Evolutionary conservation across 345 rosid species (phyloP).

Genomic region (Reutealis trisperma): DNA sequence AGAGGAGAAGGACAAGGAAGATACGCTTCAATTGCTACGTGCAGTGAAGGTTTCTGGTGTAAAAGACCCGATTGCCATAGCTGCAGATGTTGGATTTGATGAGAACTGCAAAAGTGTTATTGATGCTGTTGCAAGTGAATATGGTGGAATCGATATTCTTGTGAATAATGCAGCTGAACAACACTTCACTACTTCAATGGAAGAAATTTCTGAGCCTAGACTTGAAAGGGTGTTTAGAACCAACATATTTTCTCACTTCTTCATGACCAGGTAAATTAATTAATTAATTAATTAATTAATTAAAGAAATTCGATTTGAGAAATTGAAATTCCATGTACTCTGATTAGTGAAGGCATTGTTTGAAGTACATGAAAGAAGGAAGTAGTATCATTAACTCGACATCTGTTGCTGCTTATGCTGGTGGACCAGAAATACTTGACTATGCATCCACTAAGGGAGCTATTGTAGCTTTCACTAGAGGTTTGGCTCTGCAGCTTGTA

Average conservation of each 20-base stretch:
- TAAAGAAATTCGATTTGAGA: no score
- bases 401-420: constrained; percentile 6
- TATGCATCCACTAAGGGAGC: constrained; percentile 17
- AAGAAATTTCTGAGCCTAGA: neutral
- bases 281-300: no score
- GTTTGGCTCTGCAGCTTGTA: constrained; percentile 4
- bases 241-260: constrained; percentile 13
- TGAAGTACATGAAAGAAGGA: constrained; percentile 17
- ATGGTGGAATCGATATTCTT: neutral
- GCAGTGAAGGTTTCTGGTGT: neutral
- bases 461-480: constrained; percentile 18
- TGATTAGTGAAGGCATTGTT: neutral
- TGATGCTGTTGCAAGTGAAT: neutral
- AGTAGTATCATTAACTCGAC: constrained; percentile 11
- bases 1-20: constrained; percentile 1
- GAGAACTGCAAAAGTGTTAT: neutral
- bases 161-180: neutral
- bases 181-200: neutral
- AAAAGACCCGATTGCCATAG: constrained; percentile 1
- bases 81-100: neutral
- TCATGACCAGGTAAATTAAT: neutral
- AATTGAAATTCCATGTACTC: no score
- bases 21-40: neutral
- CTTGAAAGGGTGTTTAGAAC: constrained; percentile 11
- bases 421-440: neutral